These are phyloP conservation scores for Apiospora pterosperma DNA, from an alignment of 2,329 filamentous ascomycete genomes.

Conservation along the genomic window DNA sequence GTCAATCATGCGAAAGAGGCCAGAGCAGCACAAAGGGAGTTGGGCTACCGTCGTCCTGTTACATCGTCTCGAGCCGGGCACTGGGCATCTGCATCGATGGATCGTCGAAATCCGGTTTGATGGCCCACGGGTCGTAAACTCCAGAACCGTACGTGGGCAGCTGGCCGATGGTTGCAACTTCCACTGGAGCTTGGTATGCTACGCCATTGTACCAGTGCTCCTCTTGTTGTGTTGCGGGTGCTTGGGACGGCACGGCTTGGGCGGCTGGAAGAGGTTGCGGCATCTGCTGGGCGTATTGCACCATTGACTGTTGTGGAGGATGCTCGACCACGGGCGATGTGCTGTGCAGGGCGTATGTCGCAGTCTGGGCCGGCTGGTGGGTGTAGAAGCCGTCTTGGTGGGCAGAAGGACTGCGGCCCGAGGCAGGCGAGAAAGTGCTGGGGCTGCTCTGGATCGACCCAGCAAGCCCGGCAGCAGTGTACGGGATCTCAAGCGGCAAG, in stretches of 20 bases:
- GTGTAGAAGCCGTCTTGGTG: conserved; percentile 54
- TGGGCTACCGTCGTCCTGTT: conserved; percentile 14
- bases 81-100: conserved; percentile 58
- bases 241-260: conserved; percentile 33
- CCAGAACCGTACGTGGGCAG: conserved; percentile 46
- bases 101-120: conserved; percentile 57
- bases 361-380: conserved; percentile 32
- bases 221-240: conserved; percentile 35
- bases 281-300: conserved; percentile 40
- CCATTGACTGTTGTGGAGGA: conserved; percentile 35
- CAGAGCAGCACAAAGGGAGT: background rate
- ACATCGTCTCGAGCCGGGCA: conserved; percentile 54
- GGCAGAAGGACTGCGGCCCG: conserved; percentile 49
- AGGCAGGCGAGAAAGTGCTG: conserved; percentile 53
- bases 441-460: conserved; percentile 57
- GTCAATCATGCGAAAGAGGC: background rate
- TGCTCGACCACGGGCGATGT: conserved; percentile 45
- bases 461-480: conserved; percentile 42
- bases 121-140: conserved; percentile 51
- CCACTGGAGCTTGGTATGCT: conserved; percentile 55
- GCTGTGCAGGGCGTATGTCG: conserved; percentile 16
- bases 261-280: conserved; percentile 29
- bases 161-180: conserved; percentile 51
- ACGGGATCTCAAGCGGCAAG: conserved; percentile 47
- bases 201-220: conserved; percentile 50